phyloP scores from a whole-genome alignment of 345 rosid species.

The Eucalyptus leucophloia region DNA sequence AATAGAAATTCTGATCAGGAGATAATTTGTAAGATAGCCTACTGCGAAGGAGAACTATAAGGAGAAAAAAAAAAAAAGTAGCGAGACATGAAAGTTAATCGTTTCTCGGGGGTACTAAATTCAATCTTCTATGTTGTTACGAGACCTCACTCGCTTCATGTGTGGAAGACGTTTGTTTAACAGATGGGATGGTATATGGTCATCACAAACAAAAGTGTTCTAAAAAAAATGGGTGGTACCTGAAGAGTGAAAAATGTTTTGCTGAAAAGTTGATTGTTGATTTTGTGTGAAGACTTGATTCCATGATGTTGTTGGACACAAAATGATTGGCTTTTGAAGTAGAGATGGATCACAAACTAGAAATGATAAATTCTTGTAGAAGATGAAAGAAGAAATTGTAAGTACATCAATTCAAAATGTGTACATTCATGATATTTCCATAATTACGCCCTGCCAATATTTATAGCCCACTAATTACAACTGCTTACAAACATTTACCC shows the following conservation, averaged over 20 bases:
- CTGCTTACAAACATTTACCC: background rate
- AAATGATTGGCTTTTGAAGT: background rate
- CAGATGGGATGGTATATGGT: background rate
- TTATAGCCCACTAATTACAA: background rate
- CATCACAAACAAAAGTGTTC: background rate
- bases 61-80: no score
- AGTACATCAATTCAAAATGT: background rate
- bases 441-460: background rate
- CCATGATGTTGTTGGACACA: background rate
- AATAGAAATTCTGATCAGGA: background rate
- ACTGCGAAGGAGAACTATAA: background rate
- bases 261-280: background rate
- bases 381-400: background rate
- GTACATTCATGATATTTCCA: background rate
- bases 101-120: background rate
- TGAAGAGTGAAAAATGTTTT: background rate
- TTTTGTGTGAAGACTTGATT: background rate
- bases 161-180: background rate
- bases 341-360: background rate
- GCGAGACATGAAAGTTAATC: background rate
- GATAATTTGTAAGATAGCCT: background rate
- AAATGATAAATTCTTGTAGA: background rate
- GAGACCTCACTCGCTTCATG: background rate
- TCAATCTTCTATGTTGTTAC: background rate
- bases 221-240: background rate